A percentile compares a stretch with the other conserved stretches of the same genome.
phyloP scores from a whole-genome alignment of 129 eudicot species.

The Escallonia herrerae region DNA sequence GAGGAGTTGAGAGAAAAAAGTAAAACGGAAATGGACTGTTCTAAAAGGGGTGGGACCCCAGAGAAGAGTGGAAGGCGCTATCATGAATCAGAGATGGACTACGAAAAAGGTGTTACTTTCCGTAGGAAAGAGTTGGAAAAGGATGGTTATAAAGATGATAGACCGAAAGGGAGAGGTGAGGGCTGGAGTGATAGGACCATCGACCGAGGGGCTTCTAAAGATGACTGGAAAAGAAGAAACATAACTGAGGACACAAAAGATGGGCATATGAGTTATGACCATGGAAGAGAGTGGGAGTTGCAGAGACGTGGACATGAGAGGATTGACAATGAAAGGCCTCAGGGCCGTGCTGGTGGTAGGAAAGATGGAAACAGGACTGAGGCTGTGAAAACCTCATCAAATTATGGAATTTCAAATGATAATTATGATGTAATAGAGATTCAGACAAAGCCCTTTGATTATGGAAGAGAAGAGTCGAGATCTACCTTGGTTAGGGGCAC shows the following conservation, averaged over 20 bases:
- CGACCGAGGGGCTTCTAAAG: constrained; percentile 44
- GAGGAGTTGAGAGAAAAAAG: constrained; percentile 61
- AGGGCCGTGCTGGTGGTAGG: constrained; percentile 70
- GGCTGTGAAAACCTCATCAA: constrained; percentile 89
- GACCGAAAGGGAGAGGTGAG: constrained; percentile 69
- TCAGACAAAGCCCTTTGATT: constrained; percentile 69
- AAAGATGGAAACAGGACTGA: constrained; percentile 82
- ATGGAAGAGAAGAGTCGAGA: constrained; percentile 50
- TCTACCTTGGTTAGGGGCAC: constrained; percentile 22
- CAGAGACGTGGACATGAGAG: constrained; percentile 88
- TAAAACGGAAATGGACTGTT: constrained; percentile 40
- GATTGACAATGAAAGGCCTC: constrained; percentile 53
- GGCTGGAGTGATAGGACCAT: constrained; percentile 49
- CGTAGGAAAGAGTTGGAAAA: constrained; percentile 55
- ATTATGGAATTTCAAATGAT: constrained; percentile 72
- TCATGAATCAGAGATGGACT: constrained; percentile 56
- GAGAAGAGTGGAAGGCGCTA: constrained; percentile 65
- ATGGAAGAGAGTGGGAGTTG: constrained; percentile 80
- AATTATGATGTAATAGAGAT: constrained; percentile 95
- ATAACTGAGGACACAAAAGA: constrained; percentile 60
- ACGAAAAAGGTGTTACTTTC: constrained; percentile 37
- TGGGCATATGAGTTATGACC: constrained; percentile 54
- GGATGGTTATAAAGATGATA: constrained; percentile 60
- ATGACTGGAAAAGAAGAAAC: constrained; percentile 63
- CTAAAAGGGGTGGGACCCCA: constrained; percentile 50